Evolutionary conservation across 2,329 filamentous ascomycete species (phyloP), one percentile per base, ranked within the genome.

Genomic region (Alternaria atra): DNA sequence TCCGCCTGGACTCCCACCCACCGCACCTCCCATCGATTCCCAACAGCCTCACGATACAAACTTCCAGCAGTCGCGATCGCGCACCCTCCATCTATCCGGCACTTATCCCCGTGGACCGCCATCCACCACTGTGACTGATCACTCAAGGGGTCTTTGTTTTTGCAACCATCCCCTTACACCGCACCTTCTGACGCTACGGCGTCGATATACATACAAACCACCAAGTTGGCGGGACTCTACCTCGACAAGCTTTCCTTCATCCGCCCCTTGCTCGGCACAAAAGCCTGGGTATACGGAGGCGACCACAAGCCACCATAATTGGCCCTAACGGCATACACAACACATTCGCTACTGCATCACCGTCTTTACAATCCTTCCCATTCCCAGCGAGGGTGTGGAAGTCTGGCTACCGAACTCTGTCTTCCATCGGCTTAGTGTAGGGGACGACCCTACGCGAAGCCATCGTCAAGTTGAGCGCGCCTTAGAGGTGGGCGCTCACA

Each of bases 301-400:
- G 92, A 95, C 68, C 77, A 78, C 86, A 95, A 97, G 84, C 94
- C 95, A 80, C 94, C 94, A 86, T 98, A 98, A 97, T 84, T 94
- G 81, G 85, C 73, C 80, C 80, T 80, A 30, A 61, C 42, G n/a
- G 58, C 46, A 50, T 42, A 46, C 35, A 46, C 55, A 63, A 42
- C 53, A 60, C 64, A 64, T 52, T 68, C 61, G 42, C 63, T 63
- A 64, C 52, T 63, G 64, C 35, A 63, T 52, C 35, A 56, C 61
- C 65, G 60, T 68, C 62, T 57, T 67, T 63, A 55, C 60, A 48
- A 58, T 42, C 39, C 66, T 72, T 73, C 68, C 67, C 65, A 48
- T 50, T 64, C 69, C 66, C 61, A 46, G 35, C 50, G 53, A 57
- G 67, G 69, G 66, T 66, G 64, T 60, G 70, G 68, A 73, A 72